Evolutionary conservation across 805 yeast genomes (phyloP).

Genomic region (Monosporozyma yasuniensis): DNA sequence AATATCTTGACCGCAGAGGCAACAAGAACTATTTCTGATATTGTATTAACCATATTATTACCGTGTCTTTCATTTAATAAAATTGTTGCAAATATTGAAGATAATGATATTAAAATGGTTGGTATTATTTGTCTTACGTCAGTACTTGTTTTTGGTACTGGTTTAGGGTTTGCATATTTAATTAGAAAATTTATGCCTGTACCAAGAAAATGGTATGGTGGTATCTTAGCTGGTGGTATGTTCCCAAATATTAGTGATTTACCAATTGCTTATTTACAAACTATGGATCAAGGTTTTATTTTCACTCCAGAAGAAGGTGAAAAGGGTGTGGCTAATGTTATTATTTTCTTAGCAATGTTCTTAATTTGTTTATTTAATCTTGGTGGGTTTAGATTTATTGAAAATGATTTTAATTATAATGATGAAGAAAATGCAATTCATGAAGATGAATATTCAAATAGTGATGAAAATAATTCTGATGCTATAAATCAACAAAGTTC

Average conservation of each 20-base stretch:
- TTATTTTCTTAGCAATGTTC: conserved; percentile 65
- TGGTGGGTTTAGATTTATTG: conserved; percentile 65
- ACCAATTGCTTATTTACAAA: conserved; percentile 69
- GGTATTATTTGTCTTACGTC: conserved; percentile 55
- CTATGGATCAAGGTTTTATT: conserved; percentile 50
- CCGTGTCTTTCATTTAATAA: conserved; percentile 61
- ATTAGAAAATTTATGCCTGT: conserved; percentile 31
- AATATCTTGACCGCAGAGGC: conserved; percentile 58
- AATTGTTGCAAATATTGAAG: conserved; percentile 50
- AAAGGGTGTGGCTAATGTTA: conserved; percentile 75
- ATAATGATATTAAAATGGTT: conserved; percentile 56
- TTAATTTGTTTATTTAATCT: conserved; percentile 58
- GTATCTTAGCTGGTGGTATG: conserved; percentile 58
- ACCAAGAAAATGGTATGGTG: conserved; percentile 66
- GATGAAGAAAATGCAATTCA: conserved; percentile 19
- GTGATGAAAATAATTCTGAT: not conserved
- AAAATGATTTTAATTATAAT: conserved; percentile 48
- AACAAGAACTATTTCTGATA: conserved; percentile 52
- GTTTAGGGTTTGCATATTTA: conserved; percentile 38
- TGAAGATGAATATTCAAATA: not conserved
- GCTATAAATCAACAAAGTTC: not conserved
- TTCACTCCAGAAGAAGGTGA: conserved; percentile 54
- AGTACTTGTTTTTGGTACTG: conserved; percentile 42
- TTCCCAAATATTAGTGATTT: conserved; percentile 70
- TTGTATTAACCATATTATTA: conserved; percentile 51